These are phyloP conservation scores for Exophiala sp. DNA, from an alignment of 2,329 filamentous ascomycete species.

Conservation along the genomic window DNA sequence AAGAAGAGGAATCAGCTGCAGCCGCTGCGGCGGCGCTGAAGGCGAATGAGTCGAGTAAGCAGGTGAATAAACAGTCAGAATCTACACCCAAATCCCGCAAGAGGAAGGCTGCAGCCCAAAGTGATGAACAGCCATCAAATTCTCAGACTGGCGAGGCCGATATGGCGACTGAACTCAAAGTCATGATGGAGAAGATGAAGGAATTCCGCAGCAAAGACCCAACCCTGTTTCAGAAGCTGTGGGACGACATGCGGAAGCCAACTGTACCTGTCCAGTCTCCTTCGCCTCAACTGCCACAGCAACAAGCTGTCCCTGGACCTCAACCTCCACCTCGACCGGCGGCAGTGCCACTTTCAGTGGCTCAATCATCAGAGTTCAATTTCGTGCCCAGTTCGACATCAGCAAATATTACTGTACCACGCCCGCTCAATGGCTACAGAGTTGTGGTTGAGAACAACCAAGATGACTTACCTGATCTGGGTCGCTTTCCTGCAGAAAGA, in stretches of 20 bases:
- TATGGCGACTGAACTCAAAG: slow-evolving; percentile 51
- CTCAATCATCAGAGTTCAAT: background rate
- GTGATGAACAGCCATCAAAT: background rate
- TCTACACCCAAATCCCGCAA: slow-evolving; percentile 8
- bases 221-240: slow-evolving; percentile 52
- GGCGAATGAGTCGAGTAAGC: background rate
- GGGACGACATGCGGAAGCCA: slow-evolving; percentile 52
- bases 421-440: slow-evolving; percentile 20
- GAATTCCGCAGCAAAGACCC: slow-evolving; percentile 56
- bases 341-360: background rate
- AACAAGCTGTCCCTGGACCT: slow-evolving; percentile 4
- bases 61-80: background rate
- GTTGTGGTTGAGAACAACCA: slow-evolving; percentile 25
- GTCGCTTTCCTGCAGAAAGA: slow-evolving; percentile 31
- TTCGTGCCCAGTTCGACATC: background rate
- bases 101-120: slow-evolving; percentile 1
- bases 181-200: slow-evolving; percentile 57
- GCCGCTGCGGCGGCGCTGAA: background rate
- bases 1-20: background rate
- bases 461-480: slow-evolving; percentile 28
- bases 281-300: slow-evolving; percentile 20
- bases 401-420: background rate
- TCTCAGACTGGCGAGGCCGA: slow-evolving; percentile 28
- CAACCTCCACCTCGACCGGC: background rate
- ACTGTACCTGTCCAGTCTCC: slow-evolving; percentile 7